Conservation (phyloP, 1,139 yeast species). For the Chernovozyma sophiae-reginae region DNA sequence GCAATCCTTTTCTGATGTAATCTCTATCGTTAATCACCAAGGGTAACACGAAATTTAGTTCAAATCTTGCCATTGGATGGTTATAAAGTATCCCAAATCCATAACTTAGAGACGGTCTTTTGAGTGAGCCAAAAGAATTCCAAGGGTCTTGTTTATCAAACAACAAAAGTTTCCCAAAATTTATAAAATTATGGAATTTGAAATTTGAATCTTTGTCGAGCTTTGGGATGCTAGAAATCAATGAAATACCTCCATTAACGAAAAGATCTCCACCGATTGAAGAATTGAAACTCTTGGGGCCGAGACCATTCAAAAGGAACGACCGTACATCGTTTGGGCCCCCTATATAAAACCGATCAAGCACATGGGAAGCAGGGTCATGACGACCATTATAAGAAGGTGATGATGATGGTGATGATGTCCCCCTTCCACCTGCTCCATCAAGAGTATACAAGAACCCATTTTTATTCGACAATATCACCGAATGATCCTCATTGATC, state of each 20-base stretch:
- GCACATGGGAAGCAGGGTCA: slow-evolving; percentile 39
- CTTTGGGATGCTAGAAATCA: slow-evolving; percentile 64
- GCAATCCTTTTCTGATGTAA: slow-evolving; percentile 75
- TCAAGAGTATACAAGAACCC: not conserved
- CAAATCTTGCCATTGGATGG: slow-evolving; percentile 89
- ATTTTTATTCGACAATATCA: slow-evolving; percentile 38
- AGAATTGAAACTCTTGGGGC: slow-evolving; percentile 65
- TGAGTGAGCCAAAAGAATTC: slow-evolving; percentile 5
- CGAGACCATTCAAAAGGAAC: slow-evolving; percentile 73
- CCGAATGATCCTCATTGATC: slow-evolving; percentile 24
- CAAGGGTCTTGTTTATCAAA: slow-evolving; percentile 20
- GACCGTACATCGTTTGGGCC: slow-evolving; percentile 85
- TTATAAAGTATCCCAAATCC: slow-evolving; percentile 80
- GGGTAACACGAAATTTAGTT: slow-evolving; percentile 82
- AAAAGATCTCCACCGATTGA: slow-evolving; percentile 81
- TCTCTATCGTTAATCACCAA: slow-evolving; percentile 63
- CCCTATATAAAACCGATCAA: slow-evolving; percentile 55
- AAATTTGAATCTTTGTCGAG: slow-evolving; percentile 55
- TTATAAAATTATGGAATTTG: slow-evolving; percentile 65
- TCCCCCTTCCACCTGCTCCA: not conserved
- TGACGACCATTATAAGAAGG: not conserved
- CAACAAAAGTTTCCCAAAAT: slow-evolving; percentile 66
- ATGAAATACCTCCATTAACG: slow-evolving; percentile 65
- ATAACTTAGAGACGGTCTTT: slow-evolving; percentile 46
- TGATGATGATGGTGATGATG: too few relatives aligned